Conservation (phyloP, 2,329 filamentous ascomycete species). For the Alternaria brassicae region DNA sequence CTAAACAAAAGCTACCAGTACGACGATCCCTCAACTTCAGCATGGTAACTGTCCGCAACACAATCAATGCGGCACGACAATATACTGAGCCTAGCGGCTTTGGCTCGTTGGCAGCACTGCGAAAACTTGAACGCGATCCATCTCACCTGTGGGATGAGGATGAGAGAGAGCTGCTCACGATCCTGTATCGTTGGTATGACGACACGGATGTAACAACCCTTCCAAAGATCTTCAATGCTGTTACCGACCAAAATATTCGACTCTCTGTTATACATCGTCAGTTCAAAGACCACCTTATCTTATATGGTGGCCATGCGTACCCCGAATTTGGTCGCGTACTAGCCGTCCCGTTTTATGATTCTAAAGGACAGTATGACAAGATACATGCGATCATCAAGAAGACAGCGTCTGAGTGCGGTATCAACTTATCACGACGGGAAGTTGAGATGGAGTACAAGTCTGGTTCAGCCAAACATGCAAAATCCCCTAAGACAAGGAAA, state of each 20-base stretch:
- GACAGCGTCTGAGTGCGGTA: background rate
- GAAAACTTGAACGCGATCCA: background rate
- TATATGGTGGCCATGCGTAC: slow-evolving; percentile 13
- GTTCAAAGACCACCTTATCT: slow-evolving; percentile 13
- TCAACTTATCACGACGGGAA: slow-evolving; percentile 1
- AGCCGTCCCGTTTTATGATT: slow-evolving; percentile 17
- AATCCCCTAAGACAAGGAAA: slow-evolving; percentile 1
- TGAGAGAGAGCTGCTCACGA: slow-evolving; percentile 13
- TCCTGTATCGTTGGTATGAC: slow-evolving; percentile 18
- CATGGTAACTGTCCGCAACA: background rate
- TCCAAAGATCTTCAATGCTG: slow-evolving; percentile 16
- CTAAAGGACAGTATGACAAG: slow-evolving; percentile 3
- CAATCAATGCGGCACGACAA: background rate
- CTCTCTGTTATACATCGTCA: slow-evolving; percentile 3
- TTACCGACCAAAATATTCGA: background rate
- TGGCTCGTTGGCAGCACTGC: background rate
- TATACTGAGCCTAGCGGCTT: background rate
- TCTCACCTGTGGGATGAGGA: slow-evolving; percentile 8
- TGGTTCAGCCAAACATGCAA: slow-evolving; percentile 10
- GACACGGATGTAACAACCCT: background rate
- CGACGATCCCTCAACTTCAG: background rate
- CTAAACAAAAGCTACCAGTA: background rate
- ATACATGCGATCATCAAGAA: slow-evolving; percentile 11
- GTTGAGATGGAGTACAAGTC: background rate
- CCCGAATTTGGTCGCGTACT: slow-evolving; percentile 2